phyloP scores from a whole-genome alignment of 768 basidiomycete genomes.

The Boletus patriciae region DNA sequence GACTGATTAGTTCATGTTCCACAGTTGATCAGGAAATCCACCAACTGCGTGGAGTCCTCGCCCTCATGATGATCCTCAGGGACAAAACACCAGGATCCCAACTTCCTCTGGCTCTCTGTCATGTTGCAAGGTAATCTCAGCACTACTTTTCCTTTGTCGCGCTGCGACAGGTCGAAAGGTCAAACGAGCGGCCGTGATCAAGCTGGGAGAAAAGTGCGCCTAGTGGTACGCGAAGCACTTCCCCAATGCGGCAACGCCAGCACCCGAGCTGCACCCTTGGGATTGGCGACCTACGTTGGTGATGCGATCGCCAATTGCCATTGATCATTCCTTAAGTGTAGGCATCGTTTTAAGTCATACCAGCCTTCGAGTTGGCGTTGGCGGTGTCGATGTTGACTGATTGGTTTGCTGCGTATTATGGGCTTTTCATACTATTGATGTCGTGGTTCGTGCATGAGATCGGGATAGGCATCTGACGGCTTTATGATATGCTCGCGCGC shows the following conservation, averaged over 20 bases:
- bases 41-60: conserved; percentile 84
- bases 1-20: neutral
- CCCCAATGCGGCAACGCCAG: conserved; percentile 6
- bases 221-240: conserved; percentile 21
- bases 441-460: neutral
- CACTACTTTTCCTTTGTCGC: conserved; percentile 85
- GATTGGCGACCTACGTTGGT: conserved; percentile 30
- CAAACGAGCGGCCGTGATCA: conserved; percentile 53
- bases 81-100: conserved; percentile 77
- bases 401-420: neutral
- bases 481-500: too few relatives aligned
- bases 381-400: neutral
- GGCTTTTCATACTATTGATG: neutral
- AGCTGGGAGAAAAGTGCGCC: conserved; percentile 45
- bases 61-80: conserved; percentile 83
- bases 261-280: conserved; percentile 19
- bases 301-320: conserved; percentile 24
- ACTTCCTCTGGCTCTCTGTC: conserved; percentile 78
- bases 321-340: conserved; percentile 28
- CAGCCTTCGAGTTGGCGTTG: too few relatives aligned
- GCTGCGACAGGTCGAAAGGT: conserved; percentile 38
- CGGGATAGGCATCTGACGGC: neutral
- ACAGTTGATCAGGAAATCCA: conserved; percentile 88
- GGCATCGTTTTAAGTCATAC: conserved; percentile 20
- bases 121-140: conserved; percentile 74